These are phyloP conservation scores for Trametes meyenii DNA, from an alignment of 768 basidiomycete genomes.

Conservation along the genomic window DNA sequence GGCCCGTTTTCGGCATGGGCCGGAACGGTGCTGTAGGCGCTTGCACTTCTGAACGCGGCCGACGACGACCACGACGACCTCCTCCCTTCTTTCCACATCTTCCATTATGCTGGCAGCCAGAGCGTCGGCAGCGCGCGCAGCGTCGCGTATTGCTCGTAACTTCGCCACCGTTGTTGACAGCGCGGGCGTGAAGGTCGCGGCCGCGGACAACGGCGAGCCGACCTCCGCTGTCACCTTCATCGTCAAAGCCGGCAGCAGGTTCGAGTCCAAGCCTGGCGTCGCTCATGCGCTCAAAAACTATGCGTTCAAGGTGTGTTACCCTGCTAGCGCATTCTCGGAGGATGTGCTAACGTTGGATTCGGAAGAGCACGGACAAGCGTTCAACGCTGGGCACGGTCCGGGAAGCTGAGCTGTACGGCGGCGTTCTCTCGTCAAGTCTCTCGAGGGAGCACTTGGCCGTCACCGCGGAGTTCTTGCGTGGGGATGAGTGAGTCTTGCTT, in stretches of 20 bases:
- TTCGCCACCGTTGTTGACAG: slow-evolving; percentile 86
- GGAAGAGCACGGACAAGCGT: slow-evolving; percentile 83
- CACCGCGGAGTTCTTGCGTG: slow-evolving; percentile 93
- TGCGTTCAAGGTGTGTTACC: slow-evolving; percentile 87
- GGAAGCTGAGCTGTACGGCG: slow-evolving; percentile 93
- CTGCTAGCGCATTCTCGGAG: not conserved
- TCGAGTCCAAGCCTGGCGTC: slow-evolving; percentile 85
- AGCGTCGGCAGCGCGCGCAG: slow-evolving; percentile 57
- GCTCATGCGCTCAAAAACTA: slow-evolving; percentile 97
- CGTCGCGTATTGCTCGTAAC: slow-evolving; percentile 62
- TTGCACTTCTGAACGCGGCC: not conserved
- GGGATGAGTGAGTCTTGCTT: slow-evolving; percentile 82
- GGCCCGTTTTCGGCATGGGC: slow-evolving; percentile 20
- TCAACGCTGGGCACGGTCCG: slow-evolving; percentile 90
- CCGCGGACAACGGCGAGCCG: slow-evolving; percentile 80
- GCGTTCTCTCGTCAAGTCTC: slow-evolving; percentile 82
- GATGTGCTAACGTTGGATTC: not conserved
- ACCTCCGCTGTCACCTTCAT: slow-evolving; percentile 87
- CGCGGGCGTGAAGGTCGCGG: slow-evolving; percentile 83
- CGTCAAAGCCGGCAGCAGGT: slow-evolving; percentile 91
- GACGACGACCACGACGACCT: slow-evolving; percentile 17
- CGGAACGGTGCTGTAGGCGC: slow-evolving; percentile 20
- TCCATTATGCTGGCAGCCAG: slow-evolving; percentile 58
- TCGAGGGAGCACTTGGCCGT: slow-evolving; percentile 89
- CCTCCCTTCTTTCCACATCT: slow-evolving; percentile 32